phyloP scores from a whole-genome alignment of 2,329 filamentous ascomycete species.

The Allantophomopsis lycopodina region DNA sequence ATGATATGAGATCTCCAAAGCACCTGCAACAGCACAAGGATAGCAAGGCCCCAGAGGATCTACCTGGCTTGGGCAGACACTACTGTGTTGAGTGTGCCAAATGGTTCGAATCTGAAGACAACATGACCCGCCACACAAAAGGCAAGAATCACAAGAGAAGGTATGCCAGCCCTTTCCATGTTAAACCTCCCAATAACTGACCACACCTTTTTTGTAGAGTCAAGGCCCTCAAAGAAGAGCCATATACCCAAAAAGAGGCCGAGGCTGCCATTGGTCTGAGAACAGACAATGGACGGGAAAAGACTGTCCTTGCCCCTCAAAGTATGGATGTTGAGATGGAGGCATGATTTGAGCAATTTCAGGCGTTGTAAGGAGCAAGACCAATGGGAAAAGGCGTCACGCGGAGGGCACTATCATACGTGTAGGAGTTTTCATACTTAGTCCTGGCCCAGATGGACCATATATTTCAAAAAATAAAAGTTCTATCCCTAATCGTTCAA shows the following conservation, averaged over 20 bases:
- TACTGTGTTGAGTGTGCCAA: constrained; percentile 93
- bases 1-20: constrained; percentile 64
- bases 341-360: constrained; percentile 5
- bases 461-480: too few species aligned
- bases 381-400: too few species aligned
- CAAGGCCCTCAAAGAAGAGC: constrained; percentile 69
- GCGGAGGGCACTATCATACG: too few species aligned
- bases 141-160: constrained; percentile 91
- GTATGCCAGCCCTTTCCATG: constrained; percentile 26
- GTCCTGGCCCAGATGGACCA: too few species aligned
- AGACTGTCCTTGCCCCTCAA: constrained; percentile 16
- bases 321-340: constrained; percentile 28
- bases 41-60: constrained; percentile 69
- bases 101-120: constrained; percentile 82
- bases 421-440: too few species aligned
- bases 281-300: constrained; percentile 48
- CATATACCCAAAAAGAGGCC: constrained; percentile 75
- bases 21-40: constrained; percentile 71
- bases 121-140: constrained; percentile 60
- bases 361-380: constrained; percentile 8
- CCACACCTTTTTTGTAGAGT: constrained; percentile 35
- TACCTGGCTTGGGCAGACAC: constrained; percentile 71
- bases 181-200: not conserved
- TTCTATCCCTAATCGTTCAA: too few species aligned
- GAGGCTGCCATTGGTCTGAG: constrained; percentile 65